Base-by-base conservation (phyloP, 208 protist species). In the Leishmania braziliensis region DNA sequence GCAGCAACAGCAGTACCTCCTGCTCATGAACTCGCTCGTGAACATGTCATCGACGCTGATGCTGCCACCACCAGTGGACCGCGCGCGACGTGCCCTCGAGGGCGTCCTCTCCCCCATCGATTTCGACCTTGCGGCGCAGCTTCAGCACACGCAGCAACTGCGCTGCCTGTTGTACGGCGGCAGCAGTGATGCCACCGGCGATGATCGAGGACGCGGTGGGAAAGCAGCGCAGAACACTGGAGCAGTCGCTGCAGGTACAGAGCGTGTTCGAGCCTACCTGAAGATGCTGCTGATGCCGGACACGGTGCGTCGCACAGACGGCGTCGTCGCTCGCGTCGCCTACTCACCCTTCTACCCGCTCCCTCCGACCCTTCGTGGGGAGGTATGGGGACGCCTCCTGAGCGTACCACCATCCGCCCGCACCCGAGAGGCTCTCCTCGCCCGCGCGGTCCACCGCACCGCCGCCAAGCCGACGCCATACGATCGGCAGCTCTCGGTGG, bases 401-500 rank as follows among this genome's bases (percentile, higher is more conserved):
- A 87, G 86, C n/a, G 88, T 98, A 1, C 86, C 95, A 0, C 68
- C 58, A n/a, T 72, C 84, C 0, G 72, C 86, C 0, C 26, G 81
- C 71, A 48, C 70, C 39, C 82, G 87, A 6, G 89, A 88, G 60
- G 76, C 79, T 33, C 62, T 88, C 12, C 83, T 80, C 39, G 72
- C 63, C 23, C 10, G 75, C 79, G 71, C 82, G 23, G 75, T 76
- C 62, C 77, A 78, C 58, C 46, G 43, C 16, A 81, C 80, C 79
- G 80, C 73, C 26, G 83, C 82, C 16, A 84, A 75, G 63, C 56
- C 79, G 33, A 66, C 63, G 51, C 33, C 74, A 39, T 72, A 81
- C 60, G 97, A 99, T 78, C 89, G 95, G 23, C 98, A 99, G 84
- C 93, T 99, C 46, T 76, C 92, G 43, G 88, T 99, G 3, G 98